Percentiles rank a stretch among this genome's conserved stretches.
phyloP scores from a whole-genome alignment of 2,329 filamentous ascomycete species.

The Pseudocercospora musae region DNA sequence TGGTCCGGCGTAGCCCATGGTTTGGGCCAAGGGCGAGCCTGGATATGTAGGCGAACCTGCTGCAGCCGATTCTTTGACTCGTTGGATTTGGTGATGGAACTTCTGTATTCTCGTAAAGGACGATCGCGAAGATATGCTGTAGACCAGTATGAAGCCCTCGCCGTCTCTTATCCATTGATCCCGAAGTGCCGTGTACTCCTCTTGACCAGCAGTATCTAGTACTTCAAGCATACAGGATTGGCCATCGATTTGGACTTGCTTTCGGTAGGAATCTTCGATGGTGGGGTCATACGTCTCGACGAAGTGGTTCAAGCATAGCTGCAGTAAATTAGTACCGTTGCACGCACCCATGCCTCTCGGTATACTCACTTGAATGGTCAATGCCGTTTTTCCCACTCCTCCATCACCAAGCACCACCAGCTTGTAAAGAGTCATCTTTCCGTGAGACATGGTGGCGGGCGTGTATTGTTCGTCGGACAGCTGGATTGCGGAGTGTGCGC shows the following conservation, averaged over 20 bases:
- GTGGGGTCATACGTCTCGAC: conserved; percentile 81
- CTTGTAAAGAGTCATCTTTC: conserved; percentile 62
- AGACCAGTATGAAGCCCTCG: conserved; percentile 95
- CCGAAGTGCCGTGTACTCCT: conserved; percentile 94
- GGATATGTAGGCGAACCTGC: conserved; percentile 73
- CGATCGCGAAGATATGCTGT: conserved; percentile 95
- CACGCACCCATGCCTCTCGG: not conserved
- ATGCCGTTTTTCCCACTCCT: conserved; percentile 97
- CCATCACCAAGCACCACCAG: conserved; percentile 95
- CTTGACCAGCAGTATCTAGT: conserved; percentile 93
- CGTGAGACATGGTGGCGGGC: conserved; percentile 33
- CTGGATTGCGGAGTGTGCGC: conserved; percentile 10
- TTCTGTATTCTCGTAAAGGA: conserved; percentile 93
- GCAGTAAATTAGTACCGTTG: conserved; percentile 16
- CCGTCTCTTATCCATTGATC: conserved; percentile 99
- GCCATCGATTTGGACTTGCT: conserved; percentile 79
- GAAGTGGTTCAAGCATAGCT: conserved; percentile 97
- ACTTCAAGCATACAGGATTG: conserved; percentile 98
- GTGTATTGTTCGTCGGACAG: conserved; percentile 1
- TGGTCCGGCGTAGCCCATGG: conserved; percentile 58
- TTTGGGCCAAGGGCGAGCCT: conserved; percentile 65
- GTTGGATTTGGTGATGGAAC: conserved; percentile 94
- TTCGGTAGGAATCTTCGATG: conserved; percentile 66
- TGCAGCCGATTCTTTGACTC: conserved; percentile 84
- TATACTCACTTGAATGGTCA: conserved; percentile 73